Percentiles rank a stretch among this genome's conserved stretches.
Conservation (phyloP, 2,329 filamentous ascomycete genomes). For the Phialemonium atrogriseum region DNA sequence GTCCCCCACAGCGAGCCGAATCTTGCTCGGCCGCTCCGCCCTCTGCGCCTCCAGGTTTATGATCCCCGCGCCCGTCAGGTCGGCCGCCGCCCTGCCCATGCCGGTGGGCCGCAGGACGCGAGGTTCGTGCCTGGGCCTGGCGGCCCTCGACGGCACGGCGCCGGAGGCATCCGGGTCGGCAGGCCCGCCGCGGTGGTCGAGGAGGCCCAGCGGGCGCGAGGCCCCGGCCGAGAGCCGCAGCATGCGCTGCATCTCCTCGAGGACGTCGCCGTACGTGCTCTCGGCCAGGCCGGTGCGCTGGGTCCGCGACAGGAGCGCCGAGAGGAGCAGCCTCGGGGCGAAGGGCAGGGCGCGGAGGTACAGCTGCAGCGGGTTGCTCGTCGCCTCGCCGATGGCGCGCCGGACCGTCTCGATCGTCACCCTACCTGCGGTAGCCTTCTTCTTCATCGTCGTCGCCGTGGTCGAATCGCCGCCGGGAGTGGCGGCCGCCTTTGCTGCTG, state of each 20-base stretch:
- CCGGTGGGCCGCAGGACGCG: constrained; percentile 21
- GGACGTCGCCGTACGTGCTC: constrained; percentile 78
- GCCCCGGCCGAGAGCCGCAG: constrained; percentile 45
- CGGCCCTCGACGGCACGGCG: constrained; percentile 5
- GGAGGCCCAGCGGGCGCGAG: constrained; percentile 51
- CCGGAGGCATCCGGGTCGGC: too few relatives aligned
- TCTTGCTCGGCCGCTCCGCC: constrained; percentile 79
- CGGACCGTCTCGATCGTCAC: constrained; percentile 94
- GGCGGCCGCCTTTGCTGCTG: neutral
- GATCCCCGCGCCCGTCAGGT: constrained; percentile 80
- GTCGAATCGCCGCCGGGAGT: constrained; percentile 12
- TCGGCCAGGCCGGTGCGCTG: constrained; percentile 80
- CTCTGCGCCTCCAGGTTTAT: constrained; percentile 73
- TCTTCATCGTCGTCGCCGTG: constrained; percentile 21
- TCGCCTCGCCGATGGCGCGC: constrained; percentile 90
- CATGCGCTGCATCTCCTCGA: constrained; percentile 75
- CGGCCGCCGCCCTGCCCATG: constrained; percentile 57
- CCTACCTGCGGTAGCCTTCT: constrained; percentile 36
- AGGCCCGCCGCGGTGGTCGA: constrained; percentile 32
- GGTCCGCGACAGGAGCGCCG: constrained; percentile 69
- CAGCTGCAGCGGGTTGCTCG: constrained; percentile 83
- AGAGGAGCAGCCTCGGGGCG: constrained; percentile 75
- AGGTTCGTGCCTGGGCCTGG: neutral
- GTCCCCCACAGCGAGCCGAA: constrained; percentile 77
- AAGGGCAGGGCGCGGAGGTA: constrained; percentile 77